Evolutionary conservation across 2,329 filamentous ascomycete genomes (phyloP).

Genomic region (Davidsoniella virescens): DNA sequence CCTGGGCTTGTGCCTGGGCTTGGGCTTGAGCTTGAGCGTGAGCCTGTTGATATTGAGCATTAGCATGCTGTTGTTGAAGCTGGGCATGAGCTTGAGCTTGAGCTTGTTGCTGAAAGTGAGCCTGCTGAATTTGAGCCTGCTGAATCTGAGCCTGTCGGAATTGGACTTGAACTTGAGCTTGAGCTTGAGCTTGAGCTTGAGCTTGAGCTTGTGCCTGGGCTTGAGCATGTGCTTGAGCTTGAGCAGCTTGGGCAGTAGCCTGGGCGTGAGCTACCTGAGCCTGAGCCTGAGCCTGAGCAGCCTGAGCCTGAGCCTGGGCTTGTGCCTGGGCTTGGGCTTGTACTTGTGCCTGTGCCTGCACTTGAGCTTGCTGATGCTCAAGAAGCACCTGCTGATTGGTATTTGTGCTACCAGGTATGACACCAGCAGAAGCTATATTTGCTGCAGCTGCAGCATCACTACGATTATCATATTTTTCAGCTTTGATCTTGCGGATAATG

Average conservation of each 20-base stretch:
- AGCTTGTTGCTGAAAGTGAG: slow-evolving; percentile 21
- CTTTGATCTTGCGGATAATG: slow-evolving; percentile 10
- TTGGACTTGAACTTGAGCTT: slow-evolving; percentile 1
- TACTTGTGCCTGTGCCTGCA: slow-evolving; percentile 3
- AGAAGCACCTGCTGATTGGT: slow-evolving; percentile 4
- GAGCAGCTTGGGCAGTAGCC: slow-evolving; percentile 3
- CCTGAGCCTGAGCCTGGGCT: slow-evolving; percentile 4
- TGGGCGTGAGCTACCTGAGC: slow-evolving; percentile 1
- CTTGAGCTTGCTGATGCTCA: slow-evolving; percentile 7
- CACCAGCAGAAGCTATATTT: slow-evolving; percentile 1
- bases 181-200: not conserved
- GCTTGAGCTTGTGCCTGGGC: slow-evolving; percentile 2
- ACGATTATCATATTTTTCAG: not conserved
- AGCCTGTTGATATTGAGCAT: not conserved
- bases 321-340: slow-evolving; percentile 2
- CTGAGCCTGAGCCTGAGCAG: slow-evolving; percentile 2
- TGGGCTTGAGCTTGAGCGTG: slow-evolving; percentile 16
- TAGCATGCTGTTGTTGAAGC: not conserved
- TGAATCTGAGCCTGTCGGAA: slow-evolving; percentile 19
- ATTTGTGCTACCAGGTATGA: slow-evolving; percentile 1
- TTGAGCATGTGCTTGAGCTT: slow-evolving; percentile 1
- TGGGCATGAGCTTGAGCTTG: slow-evolving; percentile 19
- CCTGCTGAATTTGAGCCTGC: slow-evolving; percentile 21
- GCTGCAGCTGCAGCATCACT: not conserved
- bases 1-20: slow-evolving; percentile 23